These are phyloP conservation scores for Cyclotella distinguenda DNA, from an alignment of 108 stramenopile species.

Conservation along the genomic window DNA sequence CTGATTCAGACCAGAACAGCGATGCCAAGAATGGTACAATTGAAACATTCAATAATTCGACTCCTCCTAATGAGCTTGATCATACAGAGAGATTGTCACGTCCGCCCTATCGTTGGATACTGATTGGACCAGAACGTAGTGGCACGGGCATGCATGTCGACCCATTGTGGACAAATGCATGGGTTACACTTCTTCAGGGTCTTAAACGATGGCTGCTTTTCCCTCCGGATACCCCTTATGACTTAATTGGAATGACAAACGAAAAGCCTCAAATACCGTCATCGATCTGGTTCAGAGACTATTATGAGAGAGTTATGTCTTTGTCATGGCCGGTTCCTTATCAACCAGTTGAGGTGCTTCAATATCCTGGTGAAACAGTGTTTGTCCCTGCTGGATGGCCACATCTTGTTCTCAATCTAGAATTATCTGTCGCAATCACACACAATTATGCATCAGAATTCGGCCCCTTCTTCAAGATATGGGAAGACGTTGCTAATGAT, in stretches of 20 bases:
- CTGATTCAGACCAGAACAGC: too few species aligned
- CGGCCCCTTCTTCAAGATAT: slow-evolving; percentile 57
- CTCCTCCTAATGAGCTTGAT: slow-evolving; percentile 7
- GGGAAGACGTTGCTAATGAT: slow-evolving; percentile 45
- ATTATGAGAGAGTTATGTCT: slow-evolving; percentile 49
- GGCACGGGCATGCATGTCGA: slow-evolving; percentile 89
- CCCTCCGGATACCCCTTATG: slow-evolving; percentile 61
- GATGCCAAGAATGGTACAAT: too few species aligned
- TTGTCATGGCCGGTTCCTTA: slow-evolving; percentile 44
- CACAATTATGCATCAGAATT: slow-evolving; percentile 85
- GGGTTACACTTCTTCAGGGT: slow-evolving; percentile 80
- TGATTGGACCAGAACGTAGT: slow-evolving; percentile 74
- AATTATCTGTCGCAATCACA: slow-evolving; percentile 78
- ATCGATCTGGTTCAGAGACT: slow-evolving; percentile 70
- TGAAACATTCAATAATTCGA: background rate
- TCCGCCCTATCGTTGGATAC: slow-evolving; percentile 85
- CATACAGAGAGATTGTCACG: slow-evolving; percentile 11
- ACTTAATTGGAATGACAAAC: slow-evolving; percentile 55
- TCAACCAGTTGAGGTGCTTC: slow-evolving; percentile 66
- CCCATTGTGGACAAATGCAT: slow-evolving; percentile 83
- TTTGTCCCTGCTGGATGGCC: slow-evolving; percentile 88
- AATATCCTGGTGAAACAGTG: slow-evolving; percentile 82
- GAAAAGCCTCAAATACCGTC: slow-evolving; percentile 73
- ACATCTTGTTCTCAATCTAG: slow-evolving; percentile 82
- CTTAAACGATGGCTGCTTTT: slow-evolving; percentile 82